Evolutionary conservation across 1,284 basidiomycete species (phyloP), one percentile per base, ranked within the genome.

Genomic region (Trametes sp.): DNA sequence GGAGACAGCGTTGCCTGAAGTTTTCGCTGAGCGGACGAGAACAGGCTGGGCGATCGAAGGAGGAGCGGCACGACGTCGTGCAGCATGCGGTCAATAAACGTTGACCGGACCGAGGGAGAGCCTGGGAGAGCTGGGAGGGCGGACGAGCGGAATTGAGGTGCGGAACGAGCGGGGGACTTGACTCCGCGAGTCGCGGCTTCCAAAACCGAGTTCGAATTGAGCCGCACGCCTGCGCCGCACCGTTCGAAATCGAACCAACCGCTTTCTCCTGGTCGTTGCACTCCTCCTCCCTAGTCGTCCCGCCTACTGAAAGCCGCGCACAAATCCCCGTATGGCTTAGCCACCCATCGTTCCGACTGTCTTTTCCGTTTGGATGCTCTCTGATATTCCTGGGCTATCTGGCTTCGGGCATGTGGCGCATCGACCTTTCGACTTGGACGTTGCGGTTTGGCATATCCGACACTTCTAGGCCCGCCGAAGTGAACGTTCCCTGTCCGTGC

Each of bases 201-300:
- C 61, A 54, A 57, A 50, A 57, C 55, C 55, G 61, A 61, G 54
- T 24, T 29, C 48, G 41, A 53, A 50, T 41, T 50, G 50, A 53
- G 52, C 55, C 54, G 60, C 54, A 38, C 23, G 33, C 33, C 28
- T 29, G 55, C 24, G 11, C 44, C 45, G n/a, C 45, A 26, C 44
- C 24, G n/a, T 28, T 62, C 28, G 44, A 24, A 48, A 52, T 23
- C 41, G 56, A 53, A 48, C 50, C 55, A 13, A n/a, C 16, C 52
- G 10, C 29, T n/a, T n/a, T n/a, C 57, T 29, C n/a, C 11, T 31
- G 19, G 24, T 5, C 38, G 29, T 28, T 23, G 21, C 33, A 14
- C 44, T 38, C n/a, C 21, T 44, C 10, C 19, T 38, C 21, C 21
- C 24, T 24, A 9, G 10, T 26, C 44, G 9, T 24, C 44, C 44